phyloP scores from a whole-genome alignment of 2,329 filamentous ascomycete genomes.

The Sporothrix globosa region DNA sequence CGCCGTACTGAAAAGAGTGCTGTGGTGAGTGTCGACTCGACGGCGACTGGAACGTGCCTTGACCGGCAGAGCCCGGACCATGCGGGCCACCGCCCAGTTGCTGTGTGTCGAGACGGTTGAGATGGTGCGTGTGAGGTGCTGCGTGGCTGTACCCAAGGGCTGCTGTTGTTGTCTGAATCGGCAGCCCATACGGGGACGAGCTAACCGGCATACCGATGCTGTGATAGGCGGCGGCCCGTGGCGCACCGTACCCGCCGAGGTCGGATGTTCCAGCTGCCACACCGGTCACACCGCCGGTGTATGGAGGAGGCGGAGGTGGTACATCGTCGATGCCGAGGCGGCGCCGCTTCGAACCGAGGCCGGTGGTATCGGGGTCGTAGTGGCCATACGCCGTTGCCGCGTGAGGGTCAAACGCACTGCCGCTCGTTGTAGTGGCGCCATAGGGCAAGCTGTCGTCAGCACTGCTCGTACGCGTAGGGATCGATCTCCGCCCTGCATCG shows the following conservation, averaged over 20 bases:
- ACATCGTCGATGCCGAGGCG: constrained; percentile 31
- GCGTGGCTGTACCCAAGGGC: constrained; percentile 24
- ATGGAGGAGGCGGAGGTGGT: not conserved
- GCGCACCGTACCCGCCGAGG: constrained; percentile 26
- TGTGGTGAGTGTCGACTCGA: constrained; percentile 32
- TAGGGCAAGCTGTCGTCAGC: constrained; percentile 30
- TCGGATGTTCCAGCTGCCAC: constrained; percentile 15
- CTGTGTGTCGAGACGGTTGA: constrained; percentile 34
- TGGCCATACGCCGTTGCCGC: constrained; percentile 21
- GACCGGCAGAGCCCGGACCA: constrained; percentile 27
- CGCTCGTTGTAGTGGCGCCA: constrained; percentile 15
- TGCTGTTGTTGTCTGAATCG: constrained; percentile 27
- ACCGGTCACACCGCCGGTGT: not conserved
- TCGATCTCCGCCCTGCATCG: constrained; percentile 21
- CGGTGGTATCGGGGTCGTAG: constrained; percentile 29
- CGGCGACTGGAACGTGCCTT: constrained; percentile 32
- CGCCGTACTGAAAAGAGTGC: constrained; percentile 33
- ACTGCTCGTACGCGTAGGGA: constrained; percentile 13
- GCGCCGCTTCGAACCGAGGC: constrained; percentile 30
- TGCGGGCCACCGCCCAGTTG: constrained; percentile 15
- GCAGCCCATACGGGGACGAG: constrained; percentile 31
- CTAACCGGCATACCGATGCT: constrained; percentile 32
- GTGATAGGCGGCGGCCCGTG: constrained; percentile 27
- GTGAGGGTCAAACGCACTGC: constrained; percentile 29
- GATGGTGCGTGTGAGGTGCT: constrained; percentile 24